Conservation (phyloP, 257 asterid species). For the Gynochthodes officinalis region DNA sequence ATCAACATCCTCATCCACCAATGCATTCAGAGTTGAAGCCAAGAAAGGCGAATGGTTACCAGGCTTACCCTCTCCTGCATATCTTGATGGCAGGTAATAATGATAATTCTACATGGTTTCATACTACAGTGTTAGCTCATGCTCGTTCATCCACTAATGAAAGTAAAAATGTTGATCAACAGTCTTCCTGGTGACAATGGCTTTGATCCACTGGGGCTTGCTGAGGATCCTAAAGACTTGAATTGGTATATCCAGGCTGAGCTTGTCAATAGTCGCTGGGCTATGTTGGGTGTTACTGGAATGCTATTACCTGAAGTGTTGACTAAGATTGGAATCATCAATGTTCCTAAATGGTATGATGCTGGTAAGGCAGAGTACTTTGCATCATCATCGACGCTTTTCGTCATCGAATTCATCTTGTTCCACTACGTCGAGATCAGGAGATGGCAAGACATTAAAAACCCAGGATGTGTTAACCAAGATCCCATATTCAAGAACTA, state of each 20-base stretch:
- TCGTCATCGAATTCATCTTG: constrained; percentile 89
- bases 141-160: neutral
- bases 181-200: constrained; percentile 93
- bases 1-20: constrained; percentile 28
- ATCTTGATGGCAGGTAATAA: constrained; percentile 79
- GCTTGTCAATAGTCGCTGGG: constrained; percentile 92
- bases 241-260: constrained; percentile 86
- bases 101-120: neutral
- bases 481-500: constrained; percentile 92
- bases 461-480: constrained; percentile 91
- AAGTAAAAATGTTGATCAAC: neutral
- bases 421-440: constrained; percentile 97
- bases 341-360: constrained; percentile 87
- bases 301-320: constrained; percentile 84
- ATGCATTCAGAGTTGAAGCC: constrained; percentile 71
- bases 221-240: constrained; percentile 85
- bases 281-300: constrained; percentile 93
- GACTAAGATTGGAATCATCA: constrained; percentile 59
- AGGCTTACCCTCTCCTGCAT: constrained; percentile 73
- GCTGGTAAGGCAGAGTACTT: constrained; percentile 81
- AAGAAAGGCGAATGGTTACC: constrained; percentile 99
- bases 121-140: too few species aligned
- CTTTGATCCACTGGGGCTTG: constrained; percentile 79
- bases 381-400: constrained; percentile 79
- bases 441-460: constrained; percentile 98